These are phyloP conservation scores for Vaccinium darrowii DNA, from an alignment of 148 eudicot species.

Conservation along the genomic window DNA sequence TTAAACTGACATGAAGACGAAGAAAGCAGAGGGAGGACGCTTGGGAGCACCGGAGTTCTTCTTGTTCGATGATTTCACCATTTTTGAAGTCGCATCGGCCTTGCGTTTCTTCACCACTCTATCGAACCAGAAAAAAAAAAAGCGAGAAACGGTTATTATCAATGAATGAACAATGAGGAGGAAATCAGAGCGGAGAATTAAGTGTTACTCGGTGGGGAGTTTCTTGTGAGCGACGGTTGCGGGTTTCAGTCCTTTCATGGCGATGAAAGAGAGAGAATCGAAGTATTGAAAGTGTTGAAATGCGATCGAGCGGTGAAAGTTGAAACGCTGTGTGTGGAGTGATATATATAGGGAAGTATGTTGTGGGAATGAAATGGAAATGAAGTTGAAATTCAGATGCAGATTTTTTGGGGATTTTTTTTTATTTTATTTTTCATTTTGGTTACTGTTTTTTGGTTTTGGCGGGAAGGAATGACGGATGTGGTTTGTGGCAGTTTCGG, in stretches of 20 bases:
- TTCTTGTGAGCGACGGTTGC: conserved; percentile 15
- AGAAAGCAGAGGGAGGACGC: conserved; percentile 32
- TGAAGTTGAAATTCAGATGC: background rate
- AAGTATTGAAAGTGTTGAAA: background rate
- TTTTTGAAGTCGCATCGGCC: conserved; percentile 11
- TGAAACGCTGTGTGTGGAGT: background rate
- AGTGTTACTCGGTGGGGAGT: conserved; percentile 1
- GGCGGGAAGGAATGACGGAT: background rate
- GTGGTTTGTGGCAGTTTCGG: background rate
- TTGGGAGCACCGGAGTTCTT: conserved; percentile 34
- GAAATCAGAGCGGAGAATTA: too few species aligned
- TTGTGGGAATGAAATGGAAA: background rate
- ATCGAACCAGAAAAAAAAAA: background rate
- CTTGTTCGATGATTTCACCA: conserved; percentile 11
- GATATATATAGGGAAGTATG: background rate
- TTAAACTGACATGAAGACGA: conserved; percentile 30
- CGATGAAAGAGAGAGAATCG: background rate
- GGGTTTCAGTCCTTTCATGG: conserved; percentile 14
- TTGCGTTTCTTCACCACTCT: conserved; percentile 24
- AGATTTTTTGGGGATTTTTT: background rate
- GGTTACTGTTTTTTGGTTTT: background rate
- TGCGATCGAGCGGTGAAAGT: background rate
- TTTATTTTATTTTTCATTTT: too few species aligned
- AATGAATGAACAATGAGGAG: background rate
- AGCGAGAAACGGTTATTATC: background rate